These are phyloP conservation scores for Pseudonectria buxi DNA, from an alignment of 2,329 filamentous ascomycete genomes.

Conservation along the genomic window DNA sequence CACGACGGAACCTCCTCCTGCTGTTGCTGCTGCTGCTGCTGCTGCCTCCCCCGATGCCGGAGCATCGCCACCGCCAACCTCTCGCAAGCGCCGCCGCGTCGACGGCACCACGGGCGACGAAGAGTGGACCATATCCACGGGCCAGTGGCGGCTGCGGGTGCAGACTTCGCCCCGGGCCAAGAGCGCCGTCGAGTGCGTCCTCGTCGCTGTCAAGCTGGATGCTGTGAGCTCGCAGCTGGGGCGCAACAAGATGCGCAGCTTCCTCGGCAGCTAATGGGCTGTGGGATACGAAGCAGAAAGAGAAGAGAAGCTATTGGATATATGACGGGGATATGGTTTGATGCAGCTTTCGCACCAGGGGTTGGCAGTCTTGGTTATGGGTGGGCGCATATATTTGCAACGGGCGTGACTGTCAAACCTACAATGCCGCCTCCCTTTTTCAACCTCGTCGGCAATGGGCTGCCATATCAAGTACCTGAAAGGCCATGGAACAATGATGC, in stretches of 20 bases:
- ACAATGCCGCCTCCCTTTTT: no score
- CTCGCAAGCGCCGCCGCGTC: slow-evolving; percentile 40
- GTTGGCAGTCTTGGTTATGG: no score
- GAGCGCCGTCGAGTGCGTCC: slow-evolving; percentile 58
- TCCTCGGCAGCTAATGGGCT: slow-evolving; percentile 40
- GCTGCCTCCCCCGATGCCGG: slow-evolving; percentile 22
- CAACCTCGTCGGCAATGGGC: no score
- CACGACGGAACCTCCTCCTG: slow-evolving; percentile 18
- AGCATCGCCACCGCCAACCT: slow-evolving; percentile 21
- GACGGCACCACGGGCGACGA: slow-evolving; percentile 30
- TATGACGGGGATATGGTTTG: no score
- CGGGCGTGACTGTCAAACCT: no score
- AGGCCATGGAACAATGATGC: no score
- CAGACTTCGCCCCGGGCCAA: slow-evolving; percentile 45
- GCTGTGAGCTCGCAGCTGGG: slow-evolving; percentile 58
- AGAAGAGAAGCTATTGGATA: no score
- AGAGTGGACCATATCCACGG: slow-evolving; percentile 59
- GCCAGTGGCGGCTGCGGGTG: slow-evolving; percentile 67
- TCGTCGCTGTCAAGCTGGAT: slow-evolving; percentile 72
- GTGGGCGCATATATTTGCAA: no score
- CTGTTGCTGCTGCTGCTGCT: slow-evolving; percentile 20
- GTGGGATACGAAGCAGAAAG: not conserved
- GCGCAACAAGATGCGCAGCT: slow-evolving; percentile 59
- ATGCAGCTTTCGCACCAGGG: no score
- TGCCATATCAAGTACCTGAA: no score